These are phyloP conservation scores for Fusarium sp. DNA, from an alignment of 2,329 filamentous ascomycete genomes.

Conservation along the genomic window DNA sequence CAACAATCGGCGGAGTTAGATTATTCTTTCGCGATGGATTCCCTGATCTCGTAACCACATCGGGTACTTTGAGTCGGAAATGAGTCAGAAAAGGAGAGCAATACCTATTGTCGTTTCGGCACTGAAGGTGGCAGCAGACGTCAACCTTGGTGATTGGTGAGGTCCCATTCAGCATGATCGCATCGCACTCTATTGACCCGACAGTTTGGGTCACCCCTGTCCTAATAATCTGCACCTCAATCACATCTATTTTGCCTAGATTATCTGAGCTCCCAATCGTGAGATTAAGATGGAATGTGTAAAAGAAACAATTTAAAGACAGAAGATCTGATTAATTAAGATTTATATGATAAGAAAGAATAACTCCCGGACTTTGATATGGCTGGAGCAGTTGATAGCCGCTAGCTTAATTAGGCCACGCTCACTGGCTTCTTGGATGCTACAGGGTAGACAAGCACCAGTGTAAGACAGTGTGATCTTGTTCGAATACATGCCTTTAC, in stretches of 20 bases:
- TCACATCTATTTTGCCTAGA: no score
- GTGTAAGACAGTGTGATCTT: neutral
- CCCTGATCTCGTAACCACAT: no score
- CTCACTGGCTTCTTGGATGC: accelerated
- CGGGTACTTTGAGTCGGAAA: neutral
- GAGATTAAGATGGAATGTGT: no score
- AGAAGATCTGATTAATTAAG: neutral
- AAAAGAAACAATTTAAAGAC: neutral
- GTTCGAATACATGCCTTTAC: neutral
- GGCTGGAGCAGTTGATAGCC: neutral
- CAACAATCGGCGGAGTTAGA: accelerated
- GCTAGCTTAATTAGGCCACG: neutral
- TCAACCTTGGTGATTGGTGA: neutral
- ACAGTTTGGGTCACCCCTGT: neutral
- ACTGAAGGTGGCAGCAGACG: neutral
- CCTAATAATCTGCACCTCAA: neutral
- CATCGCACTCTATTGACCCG: neutral
- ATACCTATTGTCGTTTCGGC: accelerated
- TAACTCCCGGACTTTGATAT: neutral
- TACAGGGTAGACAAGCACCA: neutral
- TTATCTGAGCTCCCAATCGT: no score
- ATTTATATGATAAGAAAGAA: neutral
- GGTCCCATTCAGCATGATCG: no score
- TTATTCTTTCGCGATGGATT: no score
- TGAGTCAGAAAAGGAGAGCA: neutral